Conservation (phyloP, 164 flowering plant genomes). For the Tetrastigma voinierianum region DNA sequence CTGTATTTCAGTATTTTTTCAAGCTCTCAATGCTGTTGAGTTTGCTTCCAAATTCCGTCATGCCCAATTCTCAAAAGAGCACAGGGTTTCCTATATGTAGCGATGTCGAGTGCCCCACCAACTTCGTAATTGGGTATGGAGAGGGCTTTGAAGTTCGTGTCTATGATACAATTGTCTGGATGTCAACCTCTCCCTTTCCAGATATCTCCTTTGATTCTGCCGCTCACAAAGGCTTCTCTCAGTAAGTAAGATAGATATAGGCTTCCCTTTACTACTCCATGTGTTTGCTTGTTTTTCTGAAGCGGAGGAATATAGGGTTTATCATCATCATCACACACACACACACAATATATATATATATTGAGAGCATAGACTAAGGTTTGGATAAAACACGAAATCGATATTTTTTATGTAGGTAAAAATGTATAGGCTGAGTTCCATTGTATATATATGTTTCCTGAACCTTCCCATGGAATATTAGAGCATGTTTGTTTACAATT, state of each 20-base stretch:
- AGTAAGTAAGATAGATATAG: slow-evolving; percentile 41
- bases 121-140: slow-evolving; percentile 43
- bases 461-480: neutral
- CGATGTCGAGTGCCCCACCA: slow-evolving; percentile 81
- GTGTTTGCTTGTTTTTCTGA: too few relatives aligned
- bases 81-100: slow-evolving; percentile 43
- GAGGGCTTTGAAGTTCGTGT: slow-evolving; percentile 78
- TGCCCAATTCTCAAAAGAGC: slow-evolving; percentile 1
- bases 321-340: too few relatives aligned
- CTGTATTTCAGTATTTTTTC: slow-evolving; percentile 13
- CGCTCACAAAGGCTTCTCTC: slow-evolving; percentile 62
- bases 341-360: neutral
- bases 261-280: neutral
- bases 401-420: too few relatives aligned
- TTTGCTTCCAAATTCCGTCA: slow-evolving; percentile 17
- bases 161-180: slow-evolving; percentile 66
- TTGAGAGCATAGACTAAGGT: too few relatives aligned
- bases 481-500: too few relatives aligned
- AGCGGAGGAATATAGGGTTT: too few relatives aligned
- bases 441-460: too few relatives aligned
- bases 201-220: slow-evolving; percentile 75
- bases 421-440: too few relatives aligned
- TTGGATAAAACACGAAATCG: too few relatives aligned
- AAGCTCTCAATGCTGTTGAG: slow-evolving; percentile 29
- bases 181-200: slow-evolving; percentile 60